Evolutionary conservation across 768 basidiomycete genomes (phyloP).

Genomic region (Boletales sp.): DNA sequence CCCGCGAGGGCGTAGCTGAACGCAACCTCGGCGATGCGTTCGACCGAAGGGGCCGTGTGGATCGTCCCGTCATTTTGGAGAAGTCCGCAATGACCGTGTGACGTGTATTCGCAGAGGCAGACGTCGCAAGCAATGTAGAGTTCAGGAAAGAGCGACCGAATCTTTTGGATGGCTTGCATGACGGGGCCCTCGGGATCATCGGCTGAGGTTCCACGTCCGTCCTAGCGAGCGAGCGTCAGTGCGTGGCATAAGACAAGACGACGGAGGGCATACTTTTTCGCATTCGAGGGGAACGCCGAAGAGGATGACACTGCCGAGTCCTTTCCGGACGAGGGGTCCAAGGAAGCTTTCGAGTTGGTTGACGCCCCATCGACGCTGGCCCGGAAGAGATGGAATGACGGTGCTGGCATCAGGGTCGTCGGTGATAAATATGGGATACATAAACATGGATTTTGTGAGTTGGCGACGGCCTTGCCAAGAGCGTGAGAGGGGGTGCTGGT

Average conservation of each 20-base stretch:
- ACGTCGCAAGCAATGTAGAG: slow-evolving; percentile 94
- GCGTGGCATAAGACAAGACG: neutral
- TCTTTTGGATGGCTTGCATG: slow-evolving; percentile 82
- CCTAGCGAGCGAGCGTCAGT: slow-evolving; percentile 44
- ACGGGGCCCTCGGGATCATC: slow-evolving; percentile 91
- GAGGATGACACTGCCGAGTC: slow-evolving; percentile 86
- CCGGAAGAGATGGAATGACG: slow-evolving; percentile 74
- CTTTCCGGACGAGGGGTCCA: slow-evolving; percentile 83
- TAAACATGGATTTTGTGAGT: slow-evolving; percentile 90
- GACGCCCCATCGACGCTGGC: slow-evolving; percentile 93
- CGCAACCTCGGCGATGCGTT: slow-evolving; percentile 90
- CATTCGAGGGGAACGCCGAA: slow-evolving; percentile 88
- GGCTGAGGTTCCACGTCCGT: slow-evolving; percentile 78
- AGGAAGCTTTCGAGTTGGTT: slow-evolving; percentile 61
- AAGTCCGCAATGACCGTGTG: slow-evolving; percentile 87
- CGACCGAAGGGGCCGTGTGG: slow-evolving; percentile 70
- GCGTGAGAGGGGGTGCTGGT: slow-evolving; percentile 86
- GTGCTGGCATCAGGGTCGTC: slow-evolving; percentile 87
- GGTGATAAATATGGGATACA: slow-evolving; percentile 98
- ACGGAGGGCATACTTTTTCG: slow-evolving; percentile 52
- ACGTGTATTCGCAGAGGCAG: slow-evolving; percentile 91
- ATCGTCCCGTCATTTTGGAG: slow-evolving; percentile 74
- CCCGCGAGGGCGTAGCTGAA: slow-evolving; percentile 90
- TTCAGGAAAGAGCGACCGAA: slow-evolving; percentile 73
- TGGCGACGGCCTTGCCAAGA: slow-evolving; percentile 80